These are phyloP conservation scores for Cryptococcus sp. DNA, from an alignment of 1,284 basidiomycete genomes.

Conservation along the genomic window DNA sequence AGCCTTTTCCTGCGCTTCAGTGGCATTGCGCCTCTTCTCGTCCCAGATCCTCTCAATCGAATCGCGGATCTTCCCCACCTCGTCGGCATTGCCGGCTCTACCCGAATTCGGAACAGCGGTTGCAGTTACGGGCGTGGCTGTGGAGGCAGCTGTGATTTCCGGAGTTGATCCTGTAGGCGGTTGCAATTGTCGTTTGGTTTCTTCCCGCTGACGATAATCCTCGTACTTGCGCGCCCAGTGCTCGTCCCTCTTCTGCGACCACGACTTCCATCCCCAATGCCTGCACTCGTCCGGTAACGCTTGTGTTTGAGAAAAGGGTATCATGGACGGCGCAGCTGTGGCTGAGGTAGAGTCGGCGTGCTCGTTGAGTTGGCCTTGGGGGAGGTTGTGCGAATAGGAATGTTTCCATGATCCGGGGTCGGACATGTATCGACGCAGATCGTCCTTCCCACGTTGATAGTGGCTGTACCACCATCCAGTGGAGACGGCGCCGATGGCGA, in stretches of 20 bases:
- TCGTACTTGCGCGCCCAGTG: too few relatives aligned
- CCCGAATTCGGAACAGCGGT: not conserved
- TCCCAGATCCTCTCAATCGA: conserved; percentile 27
- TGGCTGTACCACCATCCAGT: conserved; percentile 20
- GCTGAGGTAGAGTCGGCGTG: too few relatives aligned
- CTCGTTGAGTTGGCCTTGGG: too few relatives aligned
- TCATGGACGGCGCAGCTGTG: too few relatives aligned
- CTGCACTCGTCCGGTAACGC: too few relatives aligned
- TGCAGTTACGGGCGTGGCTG: not conserved
- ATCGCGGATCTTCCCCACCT: conserved; percentile 22
- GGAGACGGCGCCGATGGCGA: conserved; percentile 25
- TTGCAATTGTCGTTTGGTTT: not conserved
- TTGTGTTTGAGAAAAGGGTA: too few relatives aligned
- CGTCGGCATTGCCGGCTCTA: conserved; percentile 5
- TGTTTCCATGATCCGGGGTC: not conserved
- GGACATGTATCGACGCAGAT: conserved; percentile 6
- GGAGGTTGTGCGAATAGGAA: too few relatives aligned
- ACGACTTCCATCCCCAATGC: too few relatives aligned
- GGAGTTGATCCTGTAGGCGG: not conserved
- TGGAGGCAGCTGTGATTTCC: not conserved
- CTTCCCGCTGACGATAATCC: not conserved
- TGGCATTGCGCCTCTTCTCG: conserved; percentile 24
- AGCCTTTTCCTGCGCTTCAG: conserved; percentile 18
- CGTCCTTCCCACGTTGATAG: conserved; percentile 11
- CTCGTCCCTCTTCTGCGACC: too few relatives aligned